These are phyloP conservation scores for Fusarium dlaminii DNA, from an alignment of 2,329 filamentous ascomycete species.

Conservation along the genomic window DNA sequence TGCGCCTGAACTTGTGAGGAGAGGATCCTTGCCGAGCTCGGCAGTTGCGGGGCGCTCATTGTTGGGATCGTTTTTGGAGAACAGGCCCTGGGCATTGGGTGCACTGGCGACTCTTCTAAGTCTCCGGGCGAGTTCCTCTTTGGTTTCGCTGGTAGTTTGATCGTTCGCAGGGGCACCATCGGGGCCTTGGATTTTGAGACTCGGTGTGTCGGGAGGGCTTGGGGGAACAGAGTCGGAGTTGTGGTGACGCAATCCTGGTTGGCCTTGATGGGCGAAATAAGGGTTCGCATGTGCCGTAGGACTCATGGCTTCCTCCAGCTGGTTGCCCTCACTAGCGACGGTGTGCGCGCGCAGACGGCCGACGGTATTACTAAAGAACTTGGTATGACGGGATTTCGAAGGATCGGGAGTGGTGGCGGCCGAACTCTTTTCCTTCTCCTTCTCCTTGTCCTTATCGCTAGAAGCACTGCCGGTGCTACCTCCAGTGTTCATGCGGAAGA, in stretches of 20 bases:
- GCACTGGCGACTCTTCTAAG: conserved; percentile 94
- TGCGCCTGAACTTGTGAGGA: conserved; percentile 61
- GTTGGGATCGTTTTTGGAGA: conserved; percentile 64
- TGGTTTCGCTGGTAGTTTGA: conserved; percentile 79
- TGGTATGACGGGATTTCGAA: conserved; percentile 79
- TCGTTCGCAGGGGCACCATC: conserved; percentile 68
- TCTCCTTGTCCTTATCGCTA: conserved; percentile 52
- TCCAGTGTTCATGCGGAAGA: conserved; percentile 72
- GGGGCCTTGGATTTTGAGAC: conserved; percentile 76
- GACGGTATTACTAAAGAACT: conserved; percentile 87
- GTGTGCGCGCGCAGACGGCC: conserved; percentile 89
- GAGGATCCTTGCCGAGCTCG: conserved; percentile 84
- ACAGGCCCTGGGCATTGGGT: conserved; percentile 94
- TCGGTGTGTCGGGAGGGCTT: conserved; percentile 90
- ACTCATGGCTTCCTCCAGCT: conserved; percentile 86
- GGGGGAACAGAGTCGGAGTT: conserved; percentile 93
- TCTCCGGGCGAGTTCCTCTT: conserved; percentile 94
- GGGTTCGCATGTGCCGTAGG: conserved; percentile 95
- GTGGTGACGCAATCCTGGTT: conserved; percentile 90
- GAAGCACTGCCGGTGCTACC: conserved; percentile 51
- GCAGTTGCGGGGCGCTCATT: conserved; percentile 82
- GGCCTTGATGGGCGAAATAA: conserved; percentile 96
- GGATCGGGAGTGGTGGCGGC: conserved; percentile 30
- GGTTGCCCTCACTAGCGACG: conserved; percentile 91
- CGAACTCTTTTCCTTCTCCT: conserved; percentile 48